These are phyloP conservation scores for Ceratocystis papillata DNA, from an alignment of 2,329 filamentous ascomycete species.

Conservation along the genomic window DNA sequence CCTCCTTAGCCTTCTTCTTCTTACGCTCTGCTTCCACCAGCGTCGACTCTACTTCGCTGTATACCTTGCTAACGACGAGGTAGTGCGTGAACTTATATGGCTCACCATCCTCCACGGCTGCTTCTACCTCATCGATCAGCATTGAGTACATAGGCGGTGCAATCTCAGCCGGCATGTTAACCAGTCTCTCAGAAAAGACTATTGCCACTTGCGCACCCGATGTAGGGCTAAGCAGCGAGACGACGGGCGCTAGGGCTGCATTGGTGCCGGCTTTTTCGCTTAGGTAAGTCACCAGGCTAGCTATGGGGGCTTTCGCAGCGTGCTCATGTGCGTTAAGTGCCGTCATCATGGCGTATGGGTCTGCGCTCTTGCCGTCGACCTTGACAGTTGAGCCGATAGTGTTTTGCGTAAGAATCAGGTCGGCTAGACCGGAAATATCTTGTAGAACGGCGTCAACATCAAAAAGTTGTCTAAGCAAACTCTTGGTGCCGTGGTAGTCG, in stretches of 20 bases:
- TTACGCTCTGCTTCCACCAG: conserved; percentile 46
- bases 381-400: conserved; percentile 91
- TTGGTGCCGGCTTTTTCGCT: conserved; percentile 43
- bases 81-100: conserved; percentile 92
- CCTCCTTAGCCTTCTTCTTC: conserved; percentile 46
- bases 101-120: conserved; percentile 79
- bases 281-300: conserved; percentile 62
- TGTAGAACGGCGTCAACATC: conserved; percentile 78
- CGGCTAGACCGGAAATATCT: conserved; percentile 74
- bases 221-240: conserved; percentile 29
- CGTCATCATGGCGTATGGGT: conserved; percentile 86
- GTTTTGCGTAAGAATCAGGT: conserved; percentile 77
- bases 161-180: conserved; percentile 93
- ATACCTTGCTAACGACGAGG: conserved; percentile 83
- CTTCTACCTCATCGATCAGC: conserved; percentile 82
- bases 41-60: conserved; percentile 73
- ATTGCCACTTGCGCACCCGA: conserved; percentile 58
- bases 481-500: conserved; percentile 92
- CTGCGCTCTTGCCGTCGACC: conserved; percentile 85
- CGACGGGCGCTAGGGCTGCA: conserved; percentile 40
- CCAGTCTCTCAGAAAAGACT: conserved; percentile 80
- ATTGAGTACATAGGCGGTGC: conserved; percentile 90
- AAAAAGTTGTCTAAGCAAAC: conserved; percentile 79
- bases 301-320: conserved; percentile 60
- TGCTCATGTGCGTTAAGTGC: conserved; percentile 75